These are phyloP conservation scores for Fusarium setosum DNA, from an alignment of 2,329 filamentous ascomycete species.

Conservation along the genomic window DNA sequence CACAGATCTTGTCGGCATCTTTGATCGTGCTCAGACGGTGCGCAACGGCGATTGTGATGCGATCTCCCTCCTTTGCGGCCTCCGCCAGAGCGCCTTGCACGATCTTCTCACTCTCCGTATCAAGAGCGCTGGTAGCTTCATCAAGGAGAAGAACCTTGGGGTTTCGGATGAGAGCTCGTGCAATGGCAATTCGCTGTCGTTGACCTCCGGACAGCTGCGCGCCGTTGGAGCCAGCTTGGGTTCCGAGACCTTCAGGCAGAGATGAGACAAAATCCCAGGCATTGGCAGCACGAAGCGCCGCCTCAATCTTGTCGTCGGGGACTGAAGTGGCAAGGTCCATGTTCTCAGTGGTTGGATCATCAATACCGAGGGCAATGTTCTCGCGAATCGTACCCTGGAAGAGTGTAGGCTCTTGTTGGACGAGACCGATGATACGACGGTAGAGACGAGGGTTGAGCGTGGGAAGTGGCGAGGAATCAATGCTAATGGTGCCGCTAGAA, in stretches of 20 bases:
- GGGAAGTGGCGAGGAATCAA: slow-evolving; percentile 56
- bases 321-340: slow-evolving; percentile 14
- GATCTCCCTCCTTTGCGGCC: slow-evolving; percentile 76
- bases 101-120: slow-evolving; percentile 43
- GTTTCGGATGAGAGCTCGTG: slow-evolving; percentile 64
- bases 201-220: slow-evolving; percentile 76
- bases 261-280: slow-evolving; percentile 59
- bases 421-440: slow-evolving; percentile 63
- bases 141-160: slow-evolving; percentile 40
- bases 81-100: slow-evolving; percentile 84
- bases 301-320: slow-evolving; percentile 50
- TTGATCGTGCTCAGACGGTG: slow-evolving; percentile 94
- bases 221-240: slow-evolving; percentile 71
- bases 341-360: slow-evolving; percentile 25
- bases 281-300: slow-evolving; percentile 61
- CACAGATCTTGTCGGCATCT: slow-evolving; percentile 70
- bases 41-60: slow-evolving; percentile 70
- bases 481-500: slow-evolving; percentile 56
- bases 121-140: slow-evolving; percentile 44
- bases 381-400: slow-evolving; percentile 86
- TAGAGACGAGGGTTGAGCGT: slow-evolving; percentile 61
- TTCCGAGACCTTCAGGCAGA: slow-evolving; percentile 62
- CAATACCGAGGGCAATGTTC: slow-evolving; percentile 70
- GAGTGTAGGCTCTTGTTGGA: slow-evolving; percentile 72
- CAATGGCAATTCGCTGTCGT: slow-evolving; percentile 75